A percentile compares a stretch with the other conserved stretches of the same genome.
Conservation (phyloP, 2,329 filamentous ascomycete species). For the Orbilia brochopaga region DNA sequence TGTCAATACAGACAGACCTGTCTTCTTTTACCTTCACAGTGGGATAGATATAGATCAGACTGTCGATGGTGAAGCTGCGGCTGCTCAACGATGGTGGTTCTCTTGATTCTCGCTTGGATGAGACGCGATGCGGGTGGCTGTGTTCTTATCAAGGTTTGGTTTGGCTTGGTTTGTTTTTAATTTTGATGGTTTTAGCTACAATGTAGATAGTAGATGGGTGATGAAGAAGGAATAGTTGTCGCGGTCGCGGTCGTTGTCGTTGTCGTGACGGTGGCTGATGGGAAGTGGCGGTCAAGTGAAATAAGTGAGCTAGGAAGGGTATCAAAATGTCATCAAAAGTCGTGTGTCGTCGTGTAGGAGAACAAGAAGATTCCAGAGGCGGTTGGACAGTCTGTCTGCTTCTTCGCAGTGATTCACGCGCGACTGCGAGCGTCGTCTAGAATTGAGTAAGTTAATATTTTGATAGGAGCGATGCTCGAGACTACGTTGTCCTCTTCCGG, state of each 20-base stretch:
- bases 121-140: constrained; percentile 6
- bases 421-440: background rate
- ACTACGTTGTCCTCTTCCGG: background rate
- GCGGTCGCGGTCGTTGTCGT: background rate
- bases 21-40: constrained; percentile 35
- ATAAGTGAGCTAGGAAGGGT: background rate
- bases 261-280: background rate
- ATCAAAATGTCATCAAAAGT: background rate
- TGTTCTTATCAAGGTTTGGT: constrained; percentile 30
- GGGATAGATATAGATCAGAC: background rate
- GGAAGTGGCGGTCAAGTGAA: background rate
- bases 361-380: background rate
- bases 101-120: constrained; percentile 25
- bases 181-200: constrained; percentile 43
- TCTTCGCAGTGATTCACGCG: background rate
- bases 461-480: background rate
- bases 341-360: background rate
- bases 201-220: constrained; percentile 19
- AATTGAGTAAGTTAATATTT: background rate
- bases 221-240: background rate
- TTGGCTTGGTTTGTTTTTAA: constrained; percentile 23
- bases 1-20: constrained; percentile 1
- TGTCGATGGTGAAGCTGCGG: background rate
- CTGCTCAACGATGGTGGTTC: constrained; percentile 7
- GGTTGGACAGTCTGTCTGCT: background rate